Percentiles rank a stretch among this genome's conserved stretches.
Conservation (phyloP, 2,329 filamentous ascomycete species). For the Aspergillus proliferans region DNA sequence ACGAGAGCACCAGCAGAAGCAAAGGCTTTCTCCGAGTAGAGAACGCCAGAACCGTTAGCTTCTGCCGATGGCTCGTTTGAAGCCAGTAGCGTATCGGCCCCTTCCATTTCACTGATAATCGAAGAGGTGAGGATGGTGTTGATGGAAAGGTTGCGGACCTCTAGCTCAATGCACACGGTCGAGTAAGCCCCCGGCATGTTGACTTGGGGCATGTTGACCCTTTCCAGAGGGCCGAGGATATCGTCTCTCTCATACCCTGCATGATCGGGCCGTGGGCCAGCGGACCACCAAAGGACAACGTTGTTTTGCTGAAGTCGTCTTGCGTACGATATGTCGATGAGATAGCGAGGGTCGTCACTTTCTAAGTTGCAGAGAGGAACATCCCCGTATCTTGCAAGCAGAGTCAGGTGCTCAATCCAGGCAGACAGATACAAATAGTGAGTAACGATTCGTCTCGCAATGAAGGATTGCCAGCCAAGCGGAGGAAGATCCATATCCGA, state of each 20-base stretch:
- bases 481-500: slow-evolving; percentile 83
- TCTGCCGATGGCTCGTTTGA: slow-evolving; percentile 60
- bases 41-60: slow-evolving; percentile 57
- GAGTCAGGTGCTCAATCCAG: slow-evolving; percentile 83
- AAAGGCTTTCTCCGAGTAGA: slow-evolving; percentile 85
- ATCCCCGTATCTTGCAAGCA: slow-evolving; percentile 85
- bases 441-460: slow-evolving; percentile 75
- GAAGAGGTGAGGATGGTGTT: slow-evolving; percentile 97
- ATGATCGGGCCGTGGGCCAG: slow-evolving; percentile 80
- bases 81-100: slow-evolving; percentile 80
- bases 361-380: slow-evolving; percentile 94
- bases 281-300: slow-evolving; percentile 96
- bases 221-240: slow-evolving; percentile 73
- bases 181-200: slow-evolving; percentile 93
- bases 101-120: slow-evolving; percentile 92
- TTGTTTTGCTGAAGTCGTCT: slow-evolving; percentile 82
- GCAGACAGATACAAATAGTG: slow-evolving; percentile 90
- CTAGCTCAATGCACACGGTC: slow-evolving; percentile 92
- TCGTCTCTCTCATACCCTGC: slow-evolving; percentile 94
- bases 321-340: slow-evolving; percentile 95
- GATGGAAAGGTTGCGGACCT: slow-evolving; percentile 89
- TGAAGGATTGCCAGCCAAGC: slow-evolving; percentile 86
- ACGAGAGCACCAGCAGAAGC: slow-evolving; percentile 86
- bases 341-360: slow-evolving; percentile 83
- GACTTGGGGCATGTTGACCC: slow-evolving; percentile 82